phyloP scores from a whole-genome alignment of 768 basidiomycete genomes.

The Lepiota venenata region DNA sequence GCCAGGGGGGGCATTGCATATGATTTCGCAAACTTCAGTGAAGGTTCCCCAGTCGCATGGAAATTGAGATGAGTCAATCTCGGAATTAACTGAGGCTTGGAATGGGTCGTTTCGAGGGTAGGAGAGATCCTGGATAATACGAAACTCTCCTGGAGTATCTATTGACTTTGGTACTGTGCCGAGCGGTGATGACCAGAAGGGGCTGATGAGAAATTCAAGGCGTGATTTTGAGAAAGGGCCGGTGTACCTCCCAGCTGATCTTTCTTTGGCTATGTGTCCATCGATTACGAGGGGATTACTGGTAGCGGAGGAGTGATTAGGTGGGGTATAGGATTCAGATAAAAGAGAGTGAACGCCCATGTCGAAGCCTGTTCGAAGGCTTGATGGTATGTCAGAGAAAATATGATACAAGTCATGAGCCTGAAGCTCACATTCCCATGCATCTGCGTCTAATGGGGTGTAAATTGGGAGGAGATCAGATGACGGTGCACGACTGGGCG shows the following conservation, averaged over 20 bases:
- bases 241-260: constrained; percentile 9
- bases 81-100: constrained; percentile 25
- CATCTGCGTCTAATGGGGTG: constrained; percentile 19
- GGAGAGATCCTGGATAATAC: constrained; percentile 30
- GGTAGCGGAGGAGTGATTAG: constrained; percentile 21
- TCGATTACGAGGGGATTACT: constrained; percentile 15
- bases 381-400: constrained; percentile 20
- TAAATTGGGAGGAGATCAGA: constrained; percentile 18
- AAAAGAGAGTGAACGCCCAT: constrained; percentile 16
- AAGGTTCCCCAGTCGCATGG: constrained; percentile 22
- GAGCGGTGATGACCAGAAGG: constrained; percentile 37
- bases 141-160: constrained; percentile 18
- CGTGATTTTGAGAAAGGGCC: too few species aligned
- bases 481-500: constrained; percentile 14
- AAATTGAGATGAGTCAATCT: constrained; percentile 27
- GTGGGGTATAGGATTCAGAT: constrained; percentile 14
- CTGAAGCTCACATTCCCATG: constrained; percentile 15
- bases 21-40: constrained; percentile 4
- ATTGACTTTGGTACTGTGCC: constrained; percentile 34
- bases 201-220: constrained; percentile 33
- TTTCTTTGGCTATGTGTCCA: too few species aligned
- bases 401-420: constrained; percentile 7
- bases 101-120: constrained; percentile 20
- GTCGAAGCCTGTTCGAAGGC: constrained; percentile 21
- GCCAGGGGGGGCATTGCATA: constrained; percentile 24